phyloP scores from a whole-genome alignment of 345 rosid genomes.

The Eucalyptus fibrosa region DNA sequence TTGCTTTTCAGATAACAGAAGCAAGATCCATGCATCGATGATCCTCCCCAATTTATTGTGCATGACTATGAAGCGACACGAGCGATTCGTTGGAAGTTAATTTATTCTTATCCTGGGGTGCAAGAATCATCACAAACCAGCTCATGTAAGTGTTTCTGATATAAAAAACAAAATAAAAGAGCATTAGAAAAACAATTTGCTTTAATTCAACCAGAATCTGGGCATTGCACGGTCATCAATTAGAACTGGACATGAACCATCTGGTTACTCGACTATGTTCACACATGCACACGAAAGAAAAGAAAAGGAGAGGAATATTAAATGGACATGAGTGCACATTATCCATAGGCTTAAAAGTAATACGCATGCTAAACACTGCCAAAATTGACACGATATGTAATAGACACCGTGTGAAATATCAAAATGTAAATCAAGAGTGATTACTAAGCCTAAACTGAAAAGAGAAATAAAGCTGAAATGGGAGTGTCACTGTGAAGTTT shows the following conservation, averaged over 20 bases:
- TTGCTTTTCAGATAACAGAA: not conserved
- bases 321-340: not conserved
- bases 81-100: not conserved
- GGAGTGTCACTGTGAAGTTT: not conserved
- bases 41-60: not conserved
- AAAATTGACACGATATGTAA: not conserved
- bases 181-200: not conserved
- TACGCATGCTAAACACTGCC: not conserved
- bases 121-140: not conserved
- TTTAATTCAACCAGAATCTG: not conserved
- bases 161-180: not conserved
- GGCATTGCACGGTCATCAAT: not conserved
- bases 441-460: not conserved
- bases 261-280: not conserved
- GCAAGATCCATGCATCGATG: not conserved
- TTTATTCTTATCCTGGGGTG: not conserved
- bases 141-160: not conserved
- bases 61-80: not conserved
- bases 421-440: not conserved
- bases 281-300: not conserved
- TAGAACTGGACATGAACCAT: not conserved
- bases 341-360: not conserved
- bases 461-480: not conserved
- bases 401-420: not conserved
- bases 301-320: not conserved